Evolutionary conservation across 371 early-diverging fungal species (phyloP), one percentile per base, ranked within the genome.

Genomic region (Chytridiales sp.): DNA sequence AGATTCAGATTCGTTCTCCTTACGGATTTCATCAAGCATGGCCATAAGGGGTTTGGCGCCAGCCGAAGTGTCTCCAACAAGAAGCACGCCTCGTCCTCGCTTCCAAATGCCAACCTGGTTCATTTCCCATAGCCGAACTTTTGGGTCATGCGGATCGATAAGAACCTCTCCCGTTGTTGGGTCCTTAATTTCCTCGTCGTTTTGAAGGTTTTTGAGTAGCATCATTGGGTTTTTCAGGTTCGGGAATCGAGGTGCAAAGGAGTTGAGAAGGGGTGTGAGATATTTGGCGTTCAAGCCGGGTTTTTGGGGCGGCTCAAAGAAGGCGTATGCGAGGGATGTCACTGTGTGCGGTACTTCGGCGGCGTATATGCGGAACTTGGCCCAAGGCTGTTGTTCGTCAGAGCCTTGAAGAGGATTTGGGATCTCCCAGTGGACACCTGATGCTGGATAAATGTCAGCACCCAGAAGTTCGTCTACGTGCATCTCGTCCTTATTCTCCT

Each of bases 11-110:
- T 47, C 31, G 5, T 52, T 39, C 26, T 32, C 11, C 9, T 19
- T n/a, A 4, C n/a, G 9, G 1, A 54, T 19, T 11, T 11, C 26
- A 26, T 46, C 57, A 19, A 34, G 22, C 15, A 56, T 32, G n/a
- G 5, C 6, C 19, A 46, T 35, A 32, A 56, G 32, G 17, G 47
- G 1, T 64, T 17, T 0, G 75, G 66, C 1, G 83, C 67, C 59
- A 83, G n/a, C 77, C 6, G 58, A 69, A 0, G 84, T 83, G 43
- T 85, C 85, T 1, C 85, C 85, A 24, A 85, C 56, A 29, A 85
- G 75, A 0, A 83, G 75, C 1, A 83, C 53, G 11, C 78, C 52
- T 13, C 83, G 61, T 1, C 85, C 85, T 0, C 64, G 78, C 4
- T 70, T 59, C 17, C 61, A 51, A 0, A 67, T 61, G 8, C 58